Conservation (phyloP, 352 stramenopile species). For the Elongisporangium senticosum region DNA sequence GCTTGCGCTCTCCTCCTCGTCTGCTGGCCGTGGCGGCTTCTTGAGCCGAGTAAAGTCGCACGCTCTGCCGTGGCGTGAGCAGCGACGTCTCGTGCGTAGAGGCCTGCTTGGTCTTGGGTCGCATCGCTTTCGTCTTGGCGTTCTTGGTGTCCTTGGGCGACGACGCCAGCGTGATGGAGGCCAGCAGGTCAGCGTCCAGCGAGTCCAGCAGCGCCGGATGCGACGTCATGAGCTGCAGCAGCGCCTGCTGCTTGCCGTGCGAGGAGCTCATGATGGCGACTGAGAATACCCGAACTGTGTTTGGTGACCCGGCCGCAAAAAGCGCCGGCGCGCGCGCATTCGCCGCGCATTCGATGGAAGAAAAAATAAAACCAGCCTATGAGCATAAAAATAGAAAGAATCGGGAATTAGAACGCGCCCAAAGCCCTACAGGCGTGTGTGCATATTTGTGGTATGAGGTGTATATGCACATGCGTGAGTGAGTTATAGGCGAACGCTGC, state of each 20-base stretch:
- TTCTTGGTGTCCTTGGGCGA: background rate
- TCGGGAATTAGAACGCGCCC: background rate
- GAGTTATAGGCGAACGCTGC: background rate
- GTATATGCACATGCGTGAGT: background rate
- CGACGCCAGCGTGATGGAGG: conserved; percentile 27
- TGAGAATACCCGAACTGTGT: background rate
- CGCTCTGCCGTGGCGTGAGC: background rate
- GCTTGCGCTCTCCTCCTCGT: background rate
- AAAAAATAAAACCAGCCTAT: background rate
- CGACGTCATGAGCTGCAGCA: conserved; percentile 38
- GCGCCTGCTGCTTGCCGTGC: conserved; percentile 30
- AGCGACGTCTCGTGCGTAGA: background rate
- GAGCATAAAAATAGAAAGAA: background rate
- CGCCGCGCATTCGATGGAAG: background rate
- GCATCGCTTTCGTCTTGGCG: background rate
- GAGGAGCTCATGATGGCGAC: conserved; percentile 14
- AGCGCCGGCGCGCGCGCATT: background rate
- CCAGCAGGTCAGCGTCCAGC: conserved; percentile 31
- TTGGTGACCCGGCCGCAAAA: background rate
- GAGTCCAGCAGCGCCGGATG: conserved; percentile 33
- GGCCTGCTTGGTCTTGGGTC: conserved; percentile 7
- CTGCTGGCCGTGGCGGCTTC: background rate
- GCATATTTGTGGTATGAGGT: background rate
- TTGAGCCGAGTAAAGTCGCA: background rate
- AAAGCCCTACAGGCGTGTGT: background rate